Percentiles rank a stretch among this genome's conserved stretches.
Evolutionary conservation across 768 basidiomycete genomes (phyloP).

Genomic region (Ramaria sp.): DNA sequence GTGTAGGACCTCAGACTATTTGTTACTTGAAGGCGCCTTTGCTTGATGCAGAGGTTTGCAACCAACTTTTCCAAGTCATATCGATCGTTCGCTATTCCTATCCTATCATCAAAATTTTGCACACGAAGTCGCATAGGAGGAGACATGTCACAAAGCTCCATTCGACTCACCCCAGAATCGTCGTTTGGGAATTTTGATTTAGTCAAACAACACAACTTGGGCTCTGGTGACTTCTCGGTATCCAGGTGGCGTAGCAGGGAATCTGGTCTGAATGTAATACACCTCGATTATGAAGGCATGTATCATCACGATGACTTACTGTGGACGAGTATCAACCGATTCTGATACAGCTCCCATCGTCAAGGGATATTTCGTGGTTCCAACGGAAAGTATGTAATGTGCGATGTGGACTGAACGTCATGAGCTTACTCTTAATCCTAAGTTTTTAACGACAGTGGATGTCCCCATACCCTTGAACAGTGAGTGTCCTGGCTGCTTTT

Average conservation of each 20-base stretch:
- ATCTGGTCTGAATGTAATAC: constrained; percentile 83
- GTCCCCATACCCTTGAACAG: constrained; percentile 96
- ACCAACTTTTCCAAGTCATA: background rate
- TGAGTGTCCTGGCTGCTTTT: constrained; percentile 28
- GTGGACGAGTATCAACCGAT: constrained; percentile 2
- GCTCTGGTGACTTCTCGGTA: constrained; percentile 68
- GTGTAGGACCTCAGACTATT: background rate
- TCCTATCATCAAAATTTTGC: background rate
- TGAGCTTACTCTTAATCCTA: background rate
- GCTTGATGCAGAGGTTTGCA: background rate
- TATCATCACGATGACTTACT: constrained; percentile 9
- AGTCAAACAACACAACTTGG: constrained; percentile 61
- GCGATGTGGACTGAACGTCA: background rate
- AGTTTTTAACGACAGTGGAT: constrained; percentile 93
- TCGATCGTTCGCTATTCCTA: background rate
- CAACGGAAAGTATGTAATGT: constrained; percentile 67
- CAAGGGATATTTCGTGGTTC: constrained; percentile 83
- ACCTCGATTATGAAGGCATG: constrained; percentile 82
- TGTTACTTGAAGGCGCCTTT: background rate
- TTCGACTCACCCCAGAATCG: background rate
- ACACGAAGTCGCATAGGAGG: background rate
- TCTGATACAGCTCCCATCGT: constrained; percentile 61
- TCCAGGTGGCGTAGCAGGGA: constrained; percentile 84
- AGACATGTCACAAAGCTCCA: constrained; percentile 14
- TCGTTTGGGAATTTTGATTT: constrained; percentile 76